Evolutionary conservation across 2,329 filamentous ascomycete species (phyloP), one percentile per base, ranked within the genome.

Genomic region (Teratosphaeria pseudoeucalypti): DNA sequence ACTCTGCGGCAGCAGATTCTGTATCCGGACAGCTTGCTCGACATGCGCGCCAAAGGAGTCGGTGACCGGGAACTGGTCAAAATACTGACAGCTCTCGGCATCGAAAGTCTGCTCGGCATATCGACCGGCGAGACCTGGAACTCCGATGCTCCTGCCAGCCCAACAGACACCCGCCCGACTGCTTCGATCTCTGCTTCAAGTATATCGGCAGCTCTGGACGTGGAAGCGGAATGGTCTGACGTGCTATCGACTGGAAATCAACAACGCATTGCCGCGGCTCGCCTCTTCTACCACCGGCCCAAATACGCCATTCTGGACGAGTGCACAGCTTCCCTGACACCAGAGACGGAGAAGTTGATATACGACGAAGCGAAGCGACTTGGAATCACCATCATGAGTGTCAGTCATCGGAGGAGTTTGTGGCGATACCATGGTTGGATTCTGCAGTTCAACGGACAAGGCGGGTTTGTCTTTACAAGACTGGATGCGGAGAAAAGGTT

Each of bases 371-470:
- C 94, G 56, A 97, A 99, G 80, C 81, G 83, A 19, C 77, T 96
- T 19, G 91, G 90, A 3, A 94, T 96, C 68, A 97, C 94, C 0
- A 81, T 99, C 63, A 96, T 99, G 90, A 99, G 94, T 0, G 94
- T 99, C 27, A 91, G 86, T 64, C 94, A 99, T 74, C 81, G 94
- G 9, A 80, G 91, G 63, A 95, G 90, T 76, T 75, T 99, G 67
- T 99, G 94, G 94, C 92, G 94, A 74, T 97, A 99, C 73, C 94
- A 99, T 74, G 88, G 85, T 66, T 88, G 87, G 74, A 97, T 99
- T 62, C 75, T 99, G 70, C 94, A 99, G 74, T 99, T 99, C 72
- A 92, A 97, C 73, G 94, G 94, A 0, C 90, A 96, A 74, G 94
- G 94, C 0, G 81, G 90, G 56, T 96, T 89, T 68, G 84, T 96